Conservation (phyloP, 495 filamentous ascomycete species). For the Rhypophila decipiens region DNA sequence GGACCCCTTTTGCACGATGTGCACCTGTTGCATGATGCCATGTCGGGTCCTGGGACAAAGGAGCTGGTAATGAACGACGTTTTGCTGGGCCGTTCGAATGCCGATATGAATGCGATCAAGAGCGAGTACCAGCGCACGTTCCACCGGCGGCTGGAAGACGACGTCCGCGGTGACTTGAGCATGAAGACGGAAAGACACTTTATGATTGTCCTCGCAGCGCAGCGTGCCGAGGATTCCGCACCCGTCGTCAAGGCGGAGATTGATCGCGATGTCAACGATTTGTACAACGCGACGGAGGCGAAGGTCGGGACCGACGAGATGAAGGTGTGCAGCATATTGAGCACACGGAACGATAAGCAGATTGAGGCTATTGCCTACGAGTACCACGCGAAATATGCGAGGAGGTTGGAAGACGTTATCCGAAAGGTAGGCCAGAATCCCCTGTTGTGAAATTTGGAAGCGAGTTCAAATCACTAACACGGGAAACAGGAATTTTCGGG, state of each 20-base stretch:
- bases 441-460: neutral
- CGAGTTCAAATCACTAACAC: too few species aligned
- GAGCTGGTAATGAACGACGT: slow-evolving; percentile 81
- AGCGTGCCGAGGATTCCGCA: slow-evolving; percentile 65
- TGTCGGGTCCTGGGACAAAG: slow-evolving; percentile 77
- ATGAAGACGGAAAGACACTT: slow-evolving; percentile 81
- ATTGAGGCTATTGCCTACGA: slow-evolving; percentile 69
- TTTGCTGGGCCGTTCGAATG: slow-evolving; percentile 74
- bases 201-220: slow-evolving; percentile 64
- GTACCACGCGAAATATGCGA: slow-evolving; percentile 61
- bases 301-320: slow-evolving; percentile 67
- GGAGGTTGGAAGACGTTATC: slow-evolving; percentile 63
- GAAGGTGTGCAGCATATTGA: slow-evolving; percentile 69
- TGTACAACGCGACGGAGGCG: slow-evolving; percentile 68
- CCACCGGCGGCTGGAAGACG: slow-evolving; percentile 52
- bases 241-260: slow-evolving; percentile 64
- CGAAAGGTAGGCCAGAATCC: slow-evolving; percentile 40
- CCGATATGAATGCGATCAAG: slow-evolving; percentile 79
- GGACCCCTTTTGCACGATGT: slow-evolving; percentile 73
- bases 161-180: slow-evolving; percentile 71
- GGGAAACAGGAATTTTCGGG: slow-evolving; percentile 71
- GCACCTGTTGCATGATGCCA: slow-evolving; percentile 55
- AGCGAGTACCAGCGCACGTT: slow-evolving; percentile 61
- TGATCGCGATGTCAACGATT: slow-evolving; percentile 61
- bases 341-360: slow-evolving; percentile 65